Evolutionary conservation across 768 basidiomycete genomes (phyloP), one percentile per base, ranked within the genome.

Genomic region (Podaxis rugospora): DNA sequence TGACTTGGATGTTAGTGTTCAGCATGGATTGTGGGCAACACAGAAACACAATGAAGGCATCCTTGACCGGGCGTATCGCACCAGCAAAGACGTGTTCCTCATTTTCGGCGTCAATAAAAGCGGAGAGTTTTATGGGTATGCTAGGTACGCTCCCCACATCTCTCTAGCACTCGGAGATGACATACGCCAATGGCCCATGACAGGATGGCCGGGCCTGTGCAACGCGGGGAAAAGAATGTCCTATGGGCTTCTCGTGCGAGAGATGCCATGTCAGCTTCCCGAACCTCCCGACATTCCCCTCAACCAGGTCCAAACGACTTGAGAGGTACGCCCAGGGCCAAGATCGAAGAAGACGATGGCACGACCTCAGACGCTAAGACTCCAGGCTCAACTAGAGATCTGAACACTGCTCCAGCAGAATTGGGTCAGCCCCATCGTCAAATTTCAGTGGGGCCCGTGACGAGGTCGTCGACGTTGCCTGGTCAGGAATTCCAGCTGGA

Each of bases 71-170:
- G 95, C 96, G 0, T 98, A 80, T 72, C 86, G 95, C n/a, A 97
- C 93, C 2, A 89, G 89, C 63, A 81, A 83, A 64, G 91, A 95
- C 25, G 95, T 98, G 3, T 90, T 81, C 67, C 81, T 98, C 47
- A 86, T 98, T 60, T 98, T 98, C 66, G 84, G 94, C 37, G 96
- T 92, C 16, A 98, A 98, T 75, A 93, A 90, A 70, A 90, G 90
- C 59, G 94, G 96, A 37, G 93, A 93, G 71, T 98, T 97, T 69
- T 97, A 90, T 67, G 95, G 95, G 21, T 95, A 92, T 69, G 95
- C 93, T 10, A 85, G 82, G 87, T 93, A 73, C 62, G 77, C 18
- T 37, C 74, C 25, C 16, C 37, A 55, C 9, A 16, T 18, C 47
- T 14, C 18, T 23, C 11, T 36, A 44, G 18, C 14, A 23, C 46